Evolutionary conservation across 768 basidiomycete species (phyloP).

Genomic region (Strobilomyces confusus): DNA sequence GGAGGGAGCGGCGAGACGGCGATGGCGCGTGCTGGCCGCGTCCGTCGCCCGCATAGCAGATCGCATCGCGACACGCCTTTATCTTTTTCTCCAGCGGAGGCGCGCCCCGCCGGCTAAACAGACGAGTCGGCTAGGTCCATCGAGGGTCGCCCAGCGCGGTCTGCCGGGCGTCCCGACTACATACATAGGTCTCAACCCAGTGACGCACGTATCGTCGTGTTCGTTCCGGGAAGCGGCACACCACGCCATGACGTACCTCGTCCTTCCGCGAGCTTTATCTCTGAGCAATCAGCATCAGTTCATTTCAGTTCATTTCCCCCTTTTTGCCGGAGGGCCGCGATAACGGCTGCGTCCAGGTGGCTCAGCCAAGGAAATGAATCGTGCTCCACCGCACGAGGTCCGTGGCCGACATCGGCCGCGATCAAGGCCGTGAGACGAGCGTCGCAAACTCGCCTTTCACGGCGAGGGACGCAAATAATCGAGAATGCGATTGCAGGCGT

Average conservation of each 20-base stretch:
- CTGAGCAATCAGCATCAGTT: no score
- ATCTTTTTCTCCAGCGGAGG: background rate
- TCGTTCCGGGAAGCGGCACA: background rate
- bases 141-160: no score
- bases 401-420: background rate
- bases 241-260: background rate
- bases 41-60: no score
- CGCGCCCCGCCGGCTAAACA: background rate
- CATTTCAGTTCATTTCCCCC: background rate
- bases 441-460: background rate
- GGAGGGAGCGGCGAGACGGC: no score
- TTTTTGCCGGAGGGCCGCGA: background rate
- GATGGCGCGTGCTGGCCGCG: no score
- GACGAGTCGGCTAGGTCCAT: background rate
- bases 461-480: conserved; percentile 1
- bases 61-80: background rate
- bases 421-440: background rate
- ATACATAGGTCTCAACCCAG: no score
- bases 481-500: no score
- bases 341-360: background rate
- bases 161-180: no score
- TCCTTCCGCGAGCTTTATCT: background rate
- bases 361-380: background rate
- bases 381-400: conserved; percentile 9
- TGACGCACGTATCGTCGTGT: background rate